Percentiles rank a stretch among this genome's conserved stretches.
These are phyloP conservation scores for Calonectria leucothoes DNA, from an alignment of 2,329 filamentous ascomycete genomes.

Conservation along the genomic window DNA sequence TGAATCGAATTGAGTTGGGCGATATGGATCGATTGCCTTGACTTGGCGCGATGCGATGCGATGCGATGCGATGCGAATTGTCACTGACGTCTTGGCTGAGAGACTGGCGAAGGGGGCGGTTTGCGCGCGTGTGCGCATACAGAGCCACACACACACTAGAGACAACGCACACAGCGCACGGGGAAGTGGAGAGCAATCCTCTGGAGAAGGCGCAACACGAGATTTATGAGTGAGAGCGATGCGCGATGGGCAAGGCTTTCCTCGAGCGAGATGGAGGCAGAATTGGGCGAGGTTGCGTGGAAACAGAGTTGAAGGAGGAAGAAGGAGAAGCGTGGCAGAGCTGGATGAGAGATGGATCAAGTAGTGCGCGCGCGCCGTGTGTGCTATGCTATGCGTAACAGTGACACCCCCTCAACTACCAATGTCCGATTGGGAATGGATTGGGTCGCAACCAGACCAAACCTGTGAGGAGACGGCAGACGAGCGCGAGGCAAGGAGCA, in stretches of 20 bases:
- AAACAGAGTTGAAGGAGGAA: constrained; percentile 24
- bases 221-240: constrained; percentile 11
- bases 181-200: not conserved
- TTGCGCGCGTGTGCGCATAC: constrained; percentile 42
- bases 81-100: constrained; percentile 10
- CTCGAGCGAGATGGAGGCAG: constrained; percentile 3
- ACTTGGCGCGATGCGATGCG: constrained; percentile 11
- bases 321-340: constrained; percentile 14
- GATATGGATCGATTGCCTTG: constrained; percentile 12
- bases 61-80: constrained; percentile 21
- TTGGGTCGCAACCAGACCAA: constrained; percentile 33
- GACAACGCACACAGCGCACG: constrained; percentile 24
- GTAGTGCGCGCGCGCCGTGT: constrained; percentile 10
- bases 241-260: constrained; percentile 14
- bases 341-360: constrained; percentile 15
- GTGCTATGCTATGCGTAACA: constrained; percentile 13
- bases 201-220: constrained; percentile 12
- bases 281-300: constrained; percentile 13
- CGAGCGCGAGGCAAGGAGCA: constrained; percentile 16
- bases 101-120: constrained; percentile 18
- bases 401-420: constrained; percentile 24
- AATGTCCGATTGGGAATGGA: constrained; percentile 35
- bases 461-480: constrained; percentile 7
- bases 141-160: constrained; percentile 29
- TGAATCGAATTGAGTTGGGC: constrained; percentile 13